These are phyloP conservation scores for Heliophila coronopifolia DNA, from an alignment of 441 rosid species.

Conservation along the genomic window DNA sequence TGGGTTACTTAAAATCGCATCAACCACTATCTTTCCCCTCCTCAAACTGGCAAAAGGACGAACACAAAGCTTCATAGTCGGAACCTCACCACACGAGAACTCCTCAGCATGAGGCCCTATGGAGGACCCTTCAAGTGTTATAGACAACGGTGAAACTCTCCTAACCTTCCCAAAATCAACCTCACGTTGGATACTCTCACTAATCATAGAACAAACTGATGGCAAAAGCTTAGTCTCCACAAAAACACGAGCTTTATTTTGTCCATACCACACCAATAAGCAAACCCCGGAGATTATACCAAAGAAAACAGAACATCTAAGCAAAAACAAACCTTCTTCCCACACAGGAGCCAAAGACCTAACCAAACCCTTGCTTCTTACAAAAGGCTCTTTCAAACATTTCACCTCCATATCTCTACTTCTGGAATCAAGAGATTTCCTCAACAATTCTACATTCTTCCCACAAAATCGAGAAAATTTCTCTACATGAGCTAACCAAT, in stretches of 20 bases:
- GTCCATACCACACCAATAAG: conserved; percentile 89
- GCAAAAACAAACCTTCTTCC: conserved; percentile 52
- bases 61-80: conserved; percentile 70
- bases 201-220: conserved; percentile 68
- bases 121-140: conserved; percentile 83
- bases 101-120: conserved; percentile 79
- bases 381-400: conserved; percentile 58
- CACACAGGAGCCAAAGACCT: conserved; percentile 59
- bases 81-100: conserved; percentile 87
- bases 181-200: conserved; percentile 79
- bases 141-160: conserved; percentile 75
- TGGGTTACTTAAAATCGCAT: conserved; percentile 78
- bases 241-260: conserved; percentile 61
- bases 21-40: conserved; percentile 85
- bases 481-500: conserved; percentile 58
- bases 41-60: conserved; percentile 88
- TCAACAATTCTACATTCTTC: conserved; percentile 50
- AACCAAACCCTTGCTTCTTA: conserved; percentile 55
- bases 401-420: conserved; percentile 49
- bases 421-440: conserved; percentile 58
- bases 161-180: conserved; percentile 80
- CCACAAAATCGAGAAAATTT: conserved; percentile 67
- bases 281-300: conserved; percentile 82
- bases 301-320: conserved; percentile 71
- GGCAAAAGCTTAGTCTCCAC: conserved; percentile 83